Evolutionary conservation across 805 yeast genomes (phyloP).

Genomic region (Maudiozyma serrabonitensis): DNA sequence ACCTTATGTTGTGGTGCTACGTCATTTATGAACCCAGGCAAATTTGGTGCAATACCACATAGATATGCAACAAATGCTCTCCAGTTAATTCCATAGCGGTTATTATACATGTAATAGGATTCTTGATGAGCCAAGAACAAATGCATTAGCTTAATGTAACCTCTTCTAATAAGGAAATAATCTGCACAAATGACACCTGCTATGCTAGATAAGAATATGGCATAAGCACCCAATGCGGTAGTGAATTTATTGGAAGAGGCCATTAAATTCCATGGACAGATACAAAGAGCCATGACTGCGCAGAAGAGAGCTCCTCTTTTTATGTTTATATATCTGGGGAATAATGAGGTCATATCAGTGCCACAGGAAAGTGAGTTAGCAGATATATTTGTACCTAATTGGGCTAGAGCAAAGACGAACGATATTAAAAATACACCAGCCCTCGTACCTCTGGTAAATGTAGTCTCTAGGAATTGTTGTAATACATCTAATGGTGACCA

Average conservation of each 20-base stretch:
- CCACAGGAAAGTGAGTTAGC: slow-evolving; percentile 56
- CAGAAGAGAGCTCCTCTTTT: slow-evolving; percentile 58
- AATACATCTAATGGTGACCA: slow-evolving; percentile 53
- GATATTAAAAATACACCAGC: slow-evolving; percentile 66
- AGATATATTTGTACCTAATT: slow-evolving; percentile 64
- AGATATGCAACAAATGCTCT: slow-evolving; percentile 62
- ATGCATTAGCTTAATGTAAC: slow-evolving; percentile 51
- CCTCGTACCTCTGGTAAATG: slow-evolving; percentile 42
- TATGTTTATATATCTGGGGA: slow-evolving; percentile 50
- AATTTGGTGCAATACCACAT: slow-evolving; percentile 31
- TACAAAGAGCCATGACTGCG: slow-evolving; percentile 54
- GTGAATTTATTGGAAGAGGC: slow-evolving; percentile 59
- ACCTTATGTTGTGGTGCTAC: slow-evolving; percentile 50
- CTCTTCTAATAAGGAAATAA: slow-evolving; percentile 63
- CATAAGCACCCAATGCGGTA: slow-evolving; percentile 64
- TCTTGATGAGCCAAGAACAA: slow-evolving; percentile 39
- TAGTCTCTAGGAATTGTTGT: slow-evolving; percentile 32
- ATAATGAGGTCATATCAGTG: slow-evolving; percentile 46
- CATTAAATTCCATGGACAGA: slow-evolving; percentile 73
- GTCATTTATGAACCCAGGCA: slow-evolving; percentile 36
- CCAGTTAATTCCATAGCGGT: slow-evolving; percentile 58
- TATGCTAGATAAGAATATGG: slow-evolving; percentile 69
- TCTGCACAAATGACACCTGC: slow-evolving; percentile 55
- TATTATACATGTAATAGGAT: slow-evolving; percentile 43
- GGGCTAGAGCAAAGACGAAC: slow-evolving; percentile 58